Percentiles rank a stretch among this genome's conserved stretches.
Conservation (phyloP, 176 grass and related monocot genomes). For the Miscanthus lutarioriparius region DNA sequence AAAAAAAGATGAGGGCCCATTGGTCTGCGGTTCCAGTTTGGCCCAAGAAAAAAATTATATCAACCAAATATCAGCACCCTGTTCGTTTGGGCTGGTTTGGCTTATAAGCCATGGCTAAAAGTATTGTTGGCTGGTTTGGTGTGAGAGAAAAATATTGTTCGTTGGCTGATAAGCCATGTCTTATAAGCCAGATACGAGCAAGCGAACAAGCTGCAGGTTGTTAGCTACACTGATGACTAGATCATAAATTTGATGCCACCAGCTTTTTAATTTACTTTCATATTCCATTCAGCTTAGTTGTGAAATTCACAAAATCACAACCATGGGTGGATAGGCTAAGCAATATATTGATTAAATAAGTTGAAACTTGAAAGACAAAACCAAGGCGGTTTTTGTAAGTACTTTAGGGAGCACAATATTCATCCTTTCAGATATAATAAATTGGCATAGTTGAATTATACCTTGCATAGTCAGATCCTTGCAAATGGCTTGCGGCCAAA, state of each 20-base stretch:
- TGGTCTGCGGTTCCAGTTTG: background rate
- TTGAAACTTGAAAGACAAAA: background rate
- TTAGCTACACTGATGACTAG: slow-evolving; percentile 11
- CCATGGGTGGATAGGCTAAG: background rate
- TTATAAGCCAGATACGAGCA: too few species aligned
- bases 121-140: too few species aligned
- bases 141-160: too few species aligned
- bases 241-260: slow-evolving; percentile 7
- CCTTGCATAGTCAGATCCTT: slow-evolving; percentile 97
- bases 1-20: background rate
- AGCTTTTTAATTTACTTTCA: background rate
- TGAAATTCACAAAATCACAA: background rate
- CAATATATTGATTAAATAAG: background rate
- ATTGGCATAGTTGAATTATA: slow-evolving; percentile 28
- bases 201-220: too few species aligned
- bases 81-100: too few species aligned
- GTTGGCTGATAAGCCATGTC: too few species aligned
- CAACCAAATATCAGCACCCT: slow-evolving; percentile 18
- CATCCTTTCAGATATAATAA: slow-evolving; percentile 7
- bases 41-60: background rate
- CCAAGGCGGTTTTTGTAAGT: slow-evolving; percentile 9
- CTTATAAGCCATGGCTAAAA: too few species aligned
- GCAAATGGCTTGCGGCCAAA: slow-evolving; percentile 94
- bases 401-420: slow-evolving; percentile 1
- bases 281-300: background rate